These are phyloP conservation scores for Ogataea trehaloabstinens DNA, from an alignment of 805 yeast genomes.

Conservation along the genomic window DNA sequence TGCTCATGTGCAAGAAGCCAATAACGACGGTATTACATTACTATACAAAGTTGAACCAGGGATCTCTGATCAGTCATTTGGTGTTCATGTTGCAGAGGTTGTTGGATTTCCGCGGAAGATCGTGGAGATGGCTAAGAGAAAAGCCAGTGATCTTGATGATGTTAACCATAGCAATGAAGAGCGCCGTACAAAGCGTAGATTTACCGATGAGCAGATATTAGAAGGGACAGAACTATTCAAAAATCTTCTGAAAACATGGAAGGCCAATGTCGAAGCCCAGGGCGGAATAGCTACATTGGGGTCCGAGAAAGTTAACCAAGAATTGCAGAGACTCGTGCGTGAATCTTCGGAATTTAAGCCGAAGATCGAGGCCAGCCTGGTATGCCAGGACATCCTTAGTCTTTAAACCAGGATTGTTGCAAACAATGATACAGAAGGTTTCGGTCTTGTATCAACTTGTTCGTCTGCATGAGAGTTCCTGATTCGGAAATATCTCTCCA, in stretches of 20 bases:
- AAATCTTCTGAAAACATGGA: slow-evolving; percentile 54
- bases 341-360: slow-evolving; percentile 16
- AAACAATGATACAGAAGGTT: background rate
- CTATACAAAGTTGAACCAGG: slow-evolving; percentile 95
- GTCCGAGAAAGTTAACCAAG: slow-evolving; percentile 38
- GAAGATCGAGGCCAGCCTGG: slow-evolving; percentile 15
- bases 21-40: slow-evolving; percentile 71
- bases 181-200: slow-evolving; percentile 47
- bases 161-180: slow-evolving; percentile 36
- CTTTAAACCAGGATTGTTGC: slow-evolving; percentile 13
- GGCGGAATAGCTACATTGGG: slow-evolving; percentile 42
- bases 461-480: too few relatives aligned
- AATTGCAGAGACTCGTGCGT: slow-evolving; percentile 36
- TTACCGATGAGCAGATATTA: slow-evolving; percentile 49
- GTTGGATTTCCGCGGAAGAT: slow-evolving; percentile 91
- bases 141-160: slow-evolving; percentile 83
- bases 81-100: slow-evolving; percentile 95
- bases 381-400: slow-evolving; percentile 23
- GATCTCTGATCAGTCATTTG: slow-evolving; percentile 93
- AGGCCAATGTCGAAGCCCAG: slow-evolving; percentile 41
- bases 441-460: too few relatives aligned
- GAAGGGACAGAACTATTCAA: slow-evolving; percentile 56
- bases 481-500: too few relatives aligned
- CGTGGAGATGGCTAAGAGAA: slow-evolving; percentile 91
- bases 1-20: slow-evolving; percentile 70